These are phyloP conservation scores for Fonsecaea erecta DNA, from an alignment of 2,329 filamentous ascomycete species.

Conservation along the genomic window DNA sequence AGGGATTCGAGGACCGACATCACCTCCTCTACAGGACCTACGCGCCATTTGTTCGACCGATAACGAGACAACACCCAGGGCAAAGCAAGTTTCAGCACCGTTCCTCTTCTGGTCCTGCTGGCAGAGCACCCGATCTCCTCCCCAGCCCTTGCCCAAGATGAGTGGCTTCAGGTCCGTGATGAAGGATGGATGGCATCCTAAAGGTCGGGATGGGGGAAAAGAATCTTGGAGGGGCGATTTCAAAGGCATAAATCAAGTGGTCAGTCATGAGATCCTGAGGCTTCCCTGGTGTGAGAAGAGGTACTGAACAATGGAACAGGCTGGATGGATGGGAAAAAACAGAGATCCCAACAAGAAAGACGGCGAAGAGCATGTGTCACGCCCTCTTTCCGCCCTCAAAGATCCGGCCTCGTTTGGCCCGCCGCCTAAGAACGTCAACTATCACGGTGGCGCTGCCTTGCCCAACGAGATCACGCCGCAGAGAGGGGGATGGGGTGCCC, in stretches of 20 bases:
- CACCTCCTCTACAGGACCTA: background rate
- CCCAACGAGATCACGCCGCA: constrained; percentile 53
- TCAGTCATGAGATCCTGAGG: constrained; percentile 40
- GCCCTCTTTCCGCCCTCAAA: constrained; percentile 71
- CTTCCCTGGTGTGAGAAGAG: background rate
- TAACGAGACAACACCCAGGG: background rate
- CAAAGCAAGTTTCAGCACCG: background rate
- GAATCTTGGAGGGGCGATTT: constrained; percentile 62
- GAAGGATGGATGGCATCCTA: constrained; percentile 61
- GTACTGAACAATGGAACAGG: constrained; percentile 45
- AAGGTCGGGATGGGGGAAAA: constrained; percentile 56
- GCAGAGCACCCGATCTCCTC: background rate
- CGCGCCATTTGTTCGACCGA: background rate
- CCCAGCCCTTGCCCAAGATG: constrained; percentile 14
- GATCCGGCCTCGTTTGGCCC: constrained; percentile 80
- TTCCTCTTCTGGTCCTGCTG: background rate
- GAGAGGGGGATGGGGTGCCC: constrained; percentile 50
- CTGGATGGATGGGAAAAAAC: constrained; percentile 63
- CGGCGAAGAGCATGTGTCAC: constrained; percentile 57
- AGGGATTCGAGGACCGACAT: background rate
- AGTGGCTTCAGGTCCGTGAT: constrained; percentile 49
- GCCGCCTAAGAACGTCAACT: constrained; percentile 70
- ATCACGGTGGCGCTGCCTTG: constrained; percentile 52
- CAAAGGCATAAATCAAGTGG: constrained; percentile 62
- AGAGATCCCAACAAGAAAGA: constrained; percentile 48